Conservation (phyloP, 306 rosid genomes). For the Alnus rubra region DNA sequence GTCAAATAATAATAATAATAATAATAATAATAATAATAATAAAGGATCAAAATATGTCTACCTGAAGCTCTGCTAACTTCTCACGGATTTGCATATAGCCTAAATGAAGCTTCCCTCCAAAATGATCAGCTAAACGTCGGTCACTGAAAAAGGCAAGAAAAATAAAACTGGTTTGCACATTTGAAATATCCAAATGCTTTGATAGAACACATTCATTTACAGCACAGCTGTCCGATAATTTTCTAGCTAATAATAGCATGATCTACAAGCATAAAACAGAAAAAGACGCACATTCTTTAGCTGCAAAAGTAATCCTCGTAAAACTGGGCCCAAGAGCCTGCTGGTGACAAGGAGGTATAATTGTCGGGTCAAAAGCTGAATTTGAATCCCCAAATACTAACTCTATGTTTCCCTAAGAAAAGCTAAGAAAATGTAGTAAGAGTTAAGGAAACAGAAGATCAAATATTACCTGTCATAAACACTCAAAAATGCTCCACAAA, state of each 20-base stretch:
- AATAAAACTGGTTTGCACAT: constrained; percentile 38
- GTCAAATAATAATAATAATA: constrained; percentile 9
- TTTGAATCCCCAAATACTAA: constrained; percentile 83
- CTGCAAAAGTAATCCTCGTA: constrained; percentile 99
- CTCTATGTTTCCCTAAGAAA: constrained; percentile 54
- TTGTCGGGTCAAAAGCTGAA: constrained; percentile 96
- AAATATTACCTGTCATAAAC: constrained; percentile 91
- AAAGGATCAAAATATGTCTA: constrained; percentile 34
- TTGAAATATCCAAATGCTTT: constrained; percentile 25
- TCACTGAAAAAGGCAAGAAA: constrained; percentile 67
- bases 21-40: constrained; percentile 9
- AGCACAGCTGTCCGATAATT: constrained; percentile 48
- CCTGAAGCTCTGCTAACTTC: constrained; percentile 93
- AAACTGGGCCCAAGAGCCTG: constrained; percentile 99
- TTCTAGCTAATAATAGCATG: constrained; percentile 72
- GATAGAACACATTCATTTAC: constrained; percentile 28
- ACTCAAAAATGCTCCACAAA: constrained; percentile 98
- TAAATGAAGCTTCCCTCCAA: constrained; percentile 98
- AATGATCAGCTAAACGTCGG: constrained; percentile 99
- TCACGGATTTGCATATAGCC: constrained; percentile 99
- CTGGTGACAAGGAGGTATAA: constrained; percentile 99
- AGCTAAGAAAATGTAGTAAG: constrained; percentile 29
- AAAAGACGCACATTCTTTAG: constrained; percentile 99
- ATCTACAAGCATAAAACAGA: constrained; percentile 86
- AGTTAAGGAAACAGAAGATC: constrained; percentile 16